Evolutionary conservation across 129 eudicot genomes (phyloP), one percentile per base, ranked within the genome.

Genomic region (Flaveria brownii): DNA sequence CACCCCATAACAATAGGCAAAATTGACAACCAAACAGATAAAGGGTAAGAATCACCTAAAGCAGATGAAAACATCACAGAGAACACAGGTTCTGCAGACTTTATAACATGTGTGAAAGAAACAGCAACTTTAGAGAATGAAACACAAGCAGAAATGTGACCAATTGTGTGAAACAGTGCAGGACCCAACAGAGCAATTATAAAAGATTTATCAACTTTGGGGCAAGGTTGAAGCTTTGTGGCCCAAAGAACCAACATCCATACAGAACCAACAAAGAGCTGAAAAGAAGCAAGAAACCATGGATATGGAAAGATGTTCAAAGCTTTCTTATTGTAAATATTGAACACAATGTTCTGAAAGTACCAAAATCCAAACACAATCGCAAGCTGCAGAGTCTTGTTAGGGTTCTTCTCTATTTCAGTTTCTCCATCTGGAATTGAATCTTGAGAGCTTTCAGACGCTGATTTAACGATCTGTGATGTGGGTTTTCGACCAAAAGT

Each of bases 111-210:
- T 16, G 98, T 94, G 82, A 94, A 94, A 7, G 98, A 94, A 76
- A 94, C 98, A 61, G 98, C 98, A 13, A 94, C 98, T 77, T 94
- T 94, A 0, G 98, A 94, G 85, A 94, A 94, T 4, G 98, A 94
- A 73, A 94, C 98, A 76, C 98, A 94, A 8, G 98, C 98, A 43
- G 98, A 94, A 33, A 94, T 94, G 82, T 94, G 98, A 59, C 98
- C 98, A 70, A 94, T 81, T 0, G 98, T 91, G 86, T 94, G 98
- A 76, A 94, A 94, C 12, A 94, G 86, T 0, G 98, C 96, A 79
- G 98, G 98, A 4, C 98, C 98, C 54, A 94, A 89, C 59, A 91
- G 84, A 6, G 98, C 98, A 60, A 90, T 41, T 13, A 93, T 85
- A 46, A 90, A 93, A 13, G 92, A 81, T 26, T 88, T 93, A 9